A percentile compares a stretch with the other conserved stretches of the same genome.
phyloP scores from a whole-genome alignment of 345 rosid species.

The Rhodamnia rubescens region DNA sequence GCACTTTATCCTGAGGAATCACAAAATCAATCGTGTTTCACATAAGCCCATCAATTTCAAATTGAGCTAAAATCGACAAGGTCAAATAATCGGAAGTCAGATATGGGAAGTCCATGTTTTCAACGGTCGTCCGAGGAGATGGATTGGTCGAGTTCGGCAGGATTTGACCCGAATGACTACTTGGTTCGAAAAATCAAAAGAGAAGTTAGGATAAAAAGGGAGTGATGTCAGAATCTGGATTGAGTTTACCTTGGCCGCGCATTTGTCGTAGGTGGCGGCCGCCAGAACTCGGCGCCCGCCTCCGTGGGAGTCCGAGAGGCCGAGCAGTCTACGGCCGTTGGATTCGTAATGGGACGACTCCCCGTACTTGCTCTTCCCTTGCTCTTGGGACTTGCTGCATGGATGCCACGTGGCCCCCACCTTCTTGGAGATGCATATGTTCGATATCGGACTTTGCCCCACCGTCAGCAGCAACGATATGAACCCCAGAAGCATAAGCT shows the following conservation, averaged over 20 bases:
- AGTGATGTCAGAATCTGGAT: not conserved
- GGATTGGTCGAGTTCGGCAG: not conserved
- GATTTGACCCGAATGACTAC: not conserved
- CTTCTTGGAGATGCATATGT: slow-evolving; percentile 48
- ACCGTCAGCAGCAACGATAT: slow-evolving; percentile 71
- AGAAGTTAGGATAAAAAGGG: not conserved
- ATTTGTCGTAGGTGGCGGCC: slow-evolving; percentile 21
- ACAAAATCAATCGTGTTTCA: not conserved
- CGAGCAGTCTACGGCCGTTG: slow-evolving; percentile 32
- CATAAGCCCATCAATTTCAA: not conserved
- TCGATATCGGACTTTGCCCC: slow-evolving; percentile 30
- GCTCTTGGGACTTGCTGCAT: slow-evolving; percentile 14
- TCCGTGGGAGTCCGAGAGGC: slow-evolving; percentile 4
- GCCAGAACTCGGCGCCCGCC: slow-evolving; percentile 37
- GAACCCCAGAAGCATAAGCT: slow-evolving; percentile 87
- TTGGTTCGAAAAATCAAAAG: not conserved
- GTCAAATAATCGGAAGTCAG: no score
- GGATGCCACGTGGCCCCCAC: slow-evolving; percentile 64
- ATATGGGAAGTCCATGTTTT: no score
- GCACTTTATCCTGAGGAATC: slow-evolving; percentile 51
- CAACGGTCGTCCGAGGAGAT: no score
- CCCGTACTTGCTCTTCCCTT: not conserved
- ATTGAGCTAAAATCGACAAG: not conserved
- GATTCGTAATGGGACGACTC: not conserved
- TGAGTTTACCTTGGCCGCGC: slow-evolving; percentile 28